These are phyloP conservation scores for Talaromyces verruculosus DNA, from an alignment of 2,329 filamentous ascomycete genomes.

Conservation along the genomic window DNA sequence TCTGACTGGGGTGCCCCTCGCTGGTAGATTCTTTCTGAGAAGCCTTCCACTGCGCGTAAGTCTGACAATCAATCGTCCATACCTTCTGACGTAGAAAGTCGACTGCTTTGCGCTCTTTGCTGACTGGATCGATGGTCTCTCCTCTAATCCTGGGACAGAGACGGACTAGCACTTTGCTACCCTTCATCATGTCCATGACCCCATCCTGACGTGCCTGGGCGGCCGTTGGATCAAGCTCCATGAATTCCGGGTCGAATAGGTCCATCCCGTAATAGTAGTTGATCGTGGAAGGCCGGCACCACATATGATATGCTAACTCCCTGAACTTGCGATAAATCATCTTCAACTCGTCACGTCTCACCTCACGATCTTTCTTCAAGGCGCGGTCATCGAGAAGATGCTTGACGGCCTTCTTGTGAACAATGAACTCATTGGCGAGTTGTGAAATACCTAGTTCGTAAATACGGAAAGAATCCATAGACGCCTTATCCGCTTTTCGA, in stretches of 20 bases:
- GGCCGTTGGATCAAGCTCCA: conserved; percentile 1
- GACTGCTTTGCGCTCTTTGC: background rate
- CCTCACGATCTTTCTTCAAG: background rate
- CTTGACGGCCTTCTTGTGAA: background rate
- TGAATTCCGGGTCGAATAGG: background rate
- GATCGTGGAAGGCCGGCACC: background rate
- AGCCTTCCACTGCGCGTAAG: background rate
- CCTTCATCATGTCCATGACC: background rate
- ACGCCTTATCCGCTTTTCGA: background rate
- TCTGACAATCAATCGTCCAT: conserved; percentile 12
- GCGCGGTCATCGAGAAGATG: background rate
- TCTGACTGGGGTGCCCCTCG: background rate
- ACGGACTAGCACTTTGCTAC: background rate
- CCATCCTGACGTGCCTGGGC: background rate
- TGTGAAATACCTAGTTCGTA: conserved; percentile 1
- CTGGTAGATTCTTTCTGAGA: background rate
- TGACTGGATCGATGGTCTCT: background rate
- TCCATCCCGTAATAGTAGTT: background rate
- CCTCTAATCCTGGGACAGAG: background rate
- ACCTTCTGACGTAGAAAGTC: background rate
- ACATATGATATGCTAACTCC: conserved; percentile 12
- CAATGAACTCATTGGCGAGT: background rate
- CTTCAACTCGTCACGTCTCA: background rate
- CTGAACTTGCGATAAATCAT: conserved; percentile 10
- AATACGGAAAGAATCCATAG: background rate